These are phyloP conservation scores for Hypoxylon rubiginosum DNA, from an alignment of 2,329 filamentous ascomycete genomes.

Conservation along the genomic window DNA sequence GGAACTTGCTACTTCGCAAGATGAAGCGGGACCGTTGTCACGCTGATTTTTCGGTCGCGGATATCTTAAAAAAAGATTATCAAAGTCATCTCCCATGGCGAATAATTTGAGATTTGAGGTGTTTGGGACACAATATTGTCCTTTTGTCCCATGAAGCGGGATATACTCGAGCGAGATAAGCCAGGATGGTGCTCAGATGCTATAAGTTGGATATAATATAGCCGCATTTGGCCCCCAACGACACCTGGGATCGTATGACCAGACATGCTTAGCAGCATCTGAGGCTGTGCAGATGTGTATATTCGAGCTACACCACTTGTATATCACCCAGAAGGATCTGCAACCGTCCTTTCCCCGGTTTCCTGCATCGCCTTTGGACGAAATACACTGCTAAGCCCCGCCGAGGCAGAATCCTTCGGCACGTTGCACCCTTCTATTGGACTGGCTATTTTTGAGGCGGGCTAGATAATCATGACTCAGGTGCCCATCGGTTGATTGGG, in stretches of 20 bases:
- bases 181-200: neutral
- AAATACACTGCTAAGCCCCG: neutral
- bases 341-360: neutral
- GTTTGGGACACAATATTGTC: neutral
- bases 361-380: neutral
- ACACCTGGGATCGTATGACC: neutral
- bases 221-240: constrained; percentile 7
- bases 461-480: neutral
- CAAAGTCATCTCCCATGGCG: constrained; percentile 1
- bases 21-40: neutral
- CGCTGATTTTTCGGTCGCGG: constrained; percentile 2
- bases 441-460: neutral
- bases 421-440: constrained; percentile 7
- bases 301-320: neutral
- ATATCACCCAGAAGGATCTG: neutral
- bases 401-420: constrained; percentile 1
- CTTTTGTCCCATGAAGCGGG: neutral
- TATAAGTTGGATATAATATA: neutral
- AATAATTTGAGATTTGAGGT: neutral
- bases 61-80: constrained; percentile 2
- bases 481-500: neutral
- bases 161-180: neutral
- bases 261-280: neutral
- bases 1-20: neutral
- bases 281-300: neutral